Evolutionary conservation across 768 basidiomycete genomes (phyloP).

Genomic region (Boletus rubroflammeus): DNA sequence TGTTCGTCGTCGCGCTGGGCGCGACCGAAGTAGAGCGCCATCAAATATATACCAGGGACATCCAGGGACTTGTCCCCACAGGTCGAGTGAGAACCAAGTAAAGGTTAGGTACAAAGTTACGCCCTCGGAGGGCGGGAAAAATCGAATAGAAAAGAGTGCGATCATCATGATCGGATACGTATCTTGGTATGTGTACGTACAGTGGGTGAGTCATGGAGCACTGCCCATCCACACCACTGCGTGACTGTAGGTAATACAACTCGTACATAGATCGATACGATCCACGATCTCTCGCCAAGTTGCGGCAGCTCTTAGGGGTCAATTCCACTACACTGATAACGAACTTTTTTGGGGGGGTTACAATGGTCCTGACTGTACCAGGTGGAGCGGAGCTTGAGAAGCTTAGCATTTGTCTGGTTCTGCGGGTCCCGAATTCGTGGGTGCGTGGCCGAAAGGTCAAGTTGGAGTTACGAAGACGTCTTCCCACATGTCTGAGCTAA

Average conservation of each 20-base stretch:
- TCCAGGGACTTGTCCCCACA: constrained; percentile 1
- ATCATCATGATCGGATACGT: constrained; percentile 7
- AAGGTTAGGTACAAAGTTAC: constrained; percentile 20
- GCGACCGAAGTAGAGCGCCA: not conserved
- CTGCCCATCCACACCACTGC: constrained; percentile 2
- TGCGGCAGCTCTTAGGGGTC: constrained; percentile 6
- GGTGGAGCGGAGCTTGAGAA: not conserved
- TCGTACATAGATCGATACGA: constrained; percentile 14
- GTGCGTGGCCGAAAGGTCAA: not conserved
- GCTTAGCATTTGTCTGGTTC: not conserved
- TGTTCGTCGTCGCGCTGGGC: not conserved
- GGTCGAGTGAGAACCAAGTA: constrained; percentile 5
- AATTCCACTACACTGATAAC: not conserved
- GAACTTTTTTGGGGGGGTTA: not conserved
- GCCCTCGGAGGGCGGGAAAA: constrained; percentile 1
- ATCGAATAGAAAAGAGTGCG: constrained; percentile 2
- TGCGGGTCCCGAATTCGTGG: not conserved
- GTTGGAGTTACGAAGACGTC: not conserved
- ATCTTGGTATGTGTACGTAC: constrained; percentile 11
- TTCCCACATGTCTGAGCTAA: constrained; percentile 26
- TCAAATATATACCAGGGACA: constrained; percentile 4
- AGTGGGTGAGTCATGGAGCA: not conserved
- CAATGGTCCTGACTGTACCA: not conserved
- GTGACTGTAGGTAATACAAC: not conserved
- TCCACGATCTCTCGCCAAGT: constrained; percentile 8